Evolutionary conservation across 1,284 basidiomycete genomes (phyloP).

Genomic region (Puccinia triticina): DNA sequence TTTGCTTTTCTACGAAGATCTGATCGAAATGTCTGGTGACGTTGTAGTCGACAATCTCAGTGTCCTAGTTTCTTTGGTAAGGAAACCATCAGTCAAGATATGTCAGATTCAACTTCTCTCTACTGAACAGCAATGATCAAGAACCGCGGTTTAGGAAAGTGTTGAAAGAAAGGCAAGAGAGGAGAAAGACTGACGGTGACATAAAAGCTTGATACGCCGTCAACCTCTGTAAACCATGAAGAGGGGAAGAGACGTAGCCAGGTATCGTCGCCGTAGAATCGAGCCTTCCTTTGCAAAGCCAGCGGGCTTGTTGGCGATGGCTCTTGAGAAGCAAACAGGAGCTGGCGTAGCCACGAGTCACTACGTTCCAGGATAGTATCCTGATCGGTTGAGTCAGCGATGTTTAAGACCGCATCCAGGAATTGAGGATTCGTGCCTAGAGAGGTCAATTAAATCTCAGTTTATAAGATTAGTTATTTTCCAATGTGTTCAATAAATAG

Average conservation of each 20-base stretch:
- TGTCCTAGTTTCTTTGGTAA: slow-evolving; percentile 53
- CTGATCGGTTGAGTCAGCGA: slow-evolving; percentile 50
- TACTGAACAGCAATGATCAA: neutral
- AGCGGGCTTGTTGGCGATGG: neutral
- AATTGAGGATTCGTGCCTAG: slow-evolving; percentile 54
- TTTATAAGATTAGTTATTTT: no score
- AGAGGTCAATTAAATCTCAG: neutral
- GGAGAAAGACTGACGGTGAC: slow-evolving; percentile 52
- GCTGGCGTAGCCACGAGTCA: slow-evolving; percentile 54
- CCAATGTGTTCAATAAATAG: neutral
- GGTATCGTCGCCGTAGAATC: slow-evolving; percentile 56
- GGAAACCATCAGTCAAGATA: neutral
- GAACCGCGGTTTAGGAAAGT: neutral
- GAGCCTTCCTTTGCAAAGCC: slow-evolving; percentile 12
- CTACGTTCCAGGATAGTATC: slow-evolving; percentile 51
- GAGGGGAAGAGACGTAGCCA: slow-evolving; percentile 55
- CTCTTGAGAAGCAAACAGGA: slow-evolving; percentile 30
- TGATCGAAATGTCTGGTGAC: slow-evolving; percentile 54
- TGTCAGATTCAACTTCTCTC: slow-evolving; percentile 3
- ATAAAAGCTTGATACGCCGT: slow-evolving; percentile 55
- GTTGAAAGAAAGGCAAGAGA: neutral
- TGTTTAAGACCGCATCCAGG: slow-evolving; percentile 55
- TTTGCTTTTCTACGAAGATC: slow-evolving; percentile 30
- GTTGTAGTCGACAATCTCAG: slow-evolving; percentile 53
- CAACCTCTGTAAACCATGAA: slow-evolving; percentile 53